Conservation (phyloP, 2,329 filamentous ascomycete genomes). For the Bertia moriformis region DNA sequence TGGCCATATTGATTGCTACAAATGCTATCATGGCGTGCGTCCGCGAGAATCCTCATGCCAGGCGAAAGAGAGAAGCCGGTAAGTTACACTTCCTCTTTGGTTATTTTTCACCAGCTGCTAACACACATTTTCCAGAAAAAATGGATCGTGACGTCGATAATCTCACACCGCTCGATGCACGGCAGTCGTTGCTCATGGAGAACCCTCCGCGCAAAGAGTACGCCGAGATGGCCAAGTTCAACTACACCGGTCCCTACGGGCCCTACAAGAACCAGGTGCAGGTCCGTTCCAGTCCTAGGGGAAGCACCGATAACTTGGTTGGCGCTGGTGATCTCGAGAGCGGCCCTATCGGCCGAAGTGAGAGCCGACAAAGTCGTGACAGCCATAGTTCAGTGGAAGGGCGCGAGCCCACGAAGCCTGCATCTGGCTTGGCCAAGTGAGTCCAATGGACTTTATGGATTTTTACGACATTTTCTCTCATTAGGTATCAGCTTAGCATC, state of each 20-base stretch:
- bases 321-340: not conserved
- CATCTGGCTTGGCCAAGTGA: not conserved
- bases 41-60: constrained; percentile 80
- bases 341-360: not conserved
- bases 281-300: not conserved
- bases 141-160: constrained; percentile 55
- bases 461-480: too few species aligned
- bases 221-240: constrained; percentile 1
- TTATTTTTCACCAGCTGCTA: too few species aligned
- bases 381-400: not conserved
- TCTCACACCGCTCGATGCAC: constrained; percentile 73
- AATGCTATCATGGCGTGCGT: constrained; percentile 74
- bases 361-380: not conserved
- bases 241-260: constrained; percentile 1
- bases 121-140: too few species aligned
- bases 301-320: not conserved
- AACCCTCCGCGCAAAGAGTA: not conserved
- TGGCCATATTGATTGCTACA: constrained; percentile 77
- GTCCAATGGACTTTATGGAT: not conserved
- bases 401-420: not conserved
- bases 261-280: not conserved
- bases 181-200: constrained; percentile 71
- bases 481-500: too few species aligned
- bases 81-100: too few species aligned
- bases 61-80: constrained; percentile 79